Percentiles rank a stretch among this genome's conserved stretches.
Evolutionary conservation across 2,329 filamentous ascomycete genomes (phyloP).

Genomic region (Pseudogymnoascus sp.): DNA sequence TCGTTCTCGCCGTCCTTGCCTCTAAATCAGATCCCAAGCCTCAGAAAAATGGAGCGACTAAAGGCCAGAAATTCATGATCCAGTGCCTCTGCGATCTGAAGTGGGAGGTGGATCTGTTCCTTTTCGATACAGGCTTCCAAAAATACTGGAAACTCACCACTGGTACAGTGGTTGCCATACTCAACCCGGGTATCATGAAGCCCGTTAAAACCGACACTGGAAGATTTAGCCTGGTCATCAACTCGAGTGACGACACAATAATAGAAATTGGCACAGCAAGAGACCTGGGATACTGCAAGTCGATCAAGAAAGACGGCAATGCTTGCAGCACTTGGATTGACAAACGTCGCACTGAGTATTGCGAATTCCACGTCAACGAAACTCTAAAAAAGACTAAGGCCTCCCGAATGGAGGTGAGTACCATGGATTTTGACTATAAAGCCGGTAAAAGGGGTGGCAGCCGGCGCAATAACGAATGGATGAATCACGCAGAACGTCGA

Average conservation of each 20-base stretch:
- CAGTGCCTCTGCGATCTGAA: constrained; percentile 80
- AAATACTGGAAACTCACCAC: constrained; percentile 89
- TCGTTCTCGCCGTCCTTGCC: constrained; percentile 80
- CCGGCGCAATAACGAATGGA: constrained; percentile 18
- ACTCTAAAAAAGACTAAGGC: constrained; percentile 63
- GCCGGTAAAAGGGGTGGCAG: constrained; percentile 12
- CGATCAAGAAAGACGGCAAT: constrained; percentile 74
- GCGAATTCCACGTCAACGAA: constrained; percentile 84
- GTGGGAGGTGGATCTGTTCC: constrained; percentile 83
- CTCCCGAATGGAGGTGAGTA: constrained; percentile 71
- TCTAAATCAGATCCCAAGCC: constrained; percentile 75
- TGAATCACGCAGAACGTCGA: constrained; percentile 20
- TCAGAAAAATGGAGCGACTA: constrained; percentile 44
- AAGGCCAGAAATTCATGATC: constrained; percentile 77
- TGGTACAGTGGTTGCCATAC: constrained; percentile 84
- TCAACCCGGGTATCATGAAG: constrained; percentile 88
- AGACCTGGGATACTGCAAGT: constrained; percentile 84
- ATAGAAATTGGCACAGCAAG: constrained; percentile 79
- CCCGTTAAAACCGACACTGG: constrained; percentile 74
- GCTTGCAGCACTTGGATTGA: constrained; percentile 81
- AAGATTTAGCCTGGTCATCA: constrained; percentile 76
- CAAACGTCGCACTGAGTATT: constrained; percentile 77
- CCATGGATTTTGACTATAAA: constrained; percentile 43
- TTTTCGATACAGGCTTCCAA: constrained; percentile 85
- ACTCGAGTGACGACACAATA: constrained; percentile 78